Evolutionary conservation across 2,329 filamentous ascomycete genomes (phyloP).

Genomic region (Incumbomyces delicatus): DNA sequence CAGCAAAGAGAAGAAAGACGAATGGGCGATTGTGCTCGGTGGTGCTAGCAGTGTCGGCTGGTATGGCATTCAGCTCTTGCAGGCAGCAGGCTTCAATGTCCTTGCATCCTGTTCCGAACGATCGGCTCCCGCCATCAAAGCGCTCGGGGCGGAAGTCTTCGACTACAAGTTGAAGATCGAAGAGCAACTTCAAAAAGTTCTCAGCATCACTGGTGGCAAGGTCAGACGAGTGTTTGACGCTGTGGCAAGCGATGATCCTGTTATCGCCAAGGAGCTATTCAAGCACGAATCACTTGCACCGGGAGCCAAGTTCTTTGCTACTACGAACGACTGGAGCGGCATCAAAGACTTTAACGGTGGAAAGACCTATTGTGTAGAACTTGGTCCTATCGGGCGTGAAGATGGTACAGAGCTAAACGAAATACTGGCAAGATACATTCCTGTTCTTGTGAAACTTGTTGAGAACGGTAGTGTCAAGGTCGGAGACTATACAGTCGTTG

Average conservation of each 20-base stretch:
- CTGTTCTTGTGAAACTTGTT: constrained; percentile 17
- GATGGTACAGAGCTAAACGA: constrained; percentile 17
- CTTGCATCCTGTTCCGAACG: constrained; percentile 24
- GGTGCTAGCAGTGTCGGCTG: constrained; percentile 27
- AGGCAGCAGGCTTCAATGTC: constrained; percentile 25
- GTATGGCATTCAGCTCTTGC: constrained; percentile 25
- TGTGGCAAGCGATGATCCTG: constrained; percentile 23
- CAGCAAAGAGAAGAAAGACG: constrained; percentile 8
- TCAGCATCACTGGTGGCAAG: constrained; percentile 22
- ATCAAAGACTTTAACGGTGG: constrained; percentile 20
- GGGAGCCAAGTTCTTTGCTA: constrained; percentile 21
- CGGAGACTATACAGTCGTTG: constrained; percentile 19
- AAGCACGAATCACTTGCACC: constrained; percentile 11
- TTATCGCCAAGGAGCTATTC: constrained; percentile 21
- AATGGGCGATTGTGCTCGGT: constrained; percentile 27
- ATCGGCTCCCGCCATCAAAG: constrained; percentile 22
- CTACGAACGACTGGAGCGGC: constrained; percentile 19
- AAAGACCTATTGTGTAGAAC: constrained; percentile 15
- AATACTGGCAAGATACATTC: constrained; percentile 17
- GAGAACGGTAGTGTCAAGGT: constrained; percentile 15
- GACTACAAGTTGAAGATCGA: constrained; percentile 24
- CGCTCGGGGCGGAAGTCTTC: constrained; percentile 23
- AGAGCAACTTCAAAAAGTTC: constrained; percentile 22
- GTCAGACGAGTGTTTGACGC: constrained; percentile 25
- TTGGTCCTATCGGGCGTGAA: constrained; percentile 16